Evolutionary conservation across 805 yeast genomes (phyloP).

Genomic region (Zygoascus biomembranicola): DNA sequence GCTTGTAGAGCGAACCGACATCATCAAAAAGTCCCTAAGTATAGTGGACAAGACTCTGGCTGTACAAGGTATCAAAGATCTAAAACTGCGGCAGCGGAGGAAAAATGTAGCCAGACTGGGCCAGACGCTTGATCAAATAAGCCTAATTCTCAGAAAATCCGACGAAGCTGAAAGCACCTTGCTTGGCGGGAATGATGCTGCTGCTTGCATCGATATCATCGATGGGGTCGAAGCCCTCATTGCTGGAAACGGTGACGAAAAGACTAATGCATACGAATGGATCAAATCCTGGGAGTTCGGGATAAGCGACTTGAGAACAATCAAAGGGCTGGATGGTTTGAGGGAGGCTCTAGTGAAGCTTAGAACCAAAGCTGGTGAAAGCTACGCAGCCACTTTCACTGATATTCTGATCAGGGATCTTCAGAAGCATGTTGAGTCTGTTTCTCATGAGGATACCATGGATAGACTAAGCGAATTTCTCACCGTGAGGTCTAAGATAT

Average conservation of each 20-base stretch:
- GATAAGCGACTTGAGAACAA: slow-evolving; percentile 33
- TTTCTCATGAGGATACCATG: slow-evolving; percentile 42
- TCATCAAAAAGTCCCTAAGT: slow-evolving; percentile 39
- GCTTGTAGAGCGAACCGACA: slow-evolving; percentile 41
- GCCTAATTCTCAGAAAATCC: slow-evolving; percentile 36
- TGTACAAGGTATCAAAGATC: slow-evolving; percentile 39
- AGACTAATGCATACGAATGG: slow-evolving; percentile 8
- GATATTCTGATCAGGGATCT: slow-evolving; percentile 54
- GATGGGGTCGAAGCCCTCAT: slow-evolving; percentile 51
- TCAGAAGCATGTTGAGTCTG: slow-evolving; percentile 44
- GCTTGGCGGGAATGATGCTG: slow-evolving; percentile 36
- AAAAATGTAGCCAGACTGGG: slow-evolving; percentile 57
- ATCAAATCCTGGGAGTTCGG: slow-evolving; percentile 16
- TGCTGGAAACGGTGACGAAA: slow-evolving; percentile 36
- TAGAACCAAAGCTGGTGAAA: slow-evolving; percentile 58
- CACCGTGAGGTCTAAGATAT: slow-evolving; percentile 5
- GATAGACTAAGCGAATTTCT: slow-evolving; percentile 35
- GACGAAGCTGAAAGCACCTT: slow-evolving; percentile 43
- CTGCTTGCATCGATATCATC: slow-evolving; percentile 48
- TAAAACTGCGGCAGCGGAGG: slow-evolving; percentile 43
- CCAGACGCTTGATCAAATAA: slow-evolving; percentile 49
- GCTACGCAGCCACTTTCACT: slow-evolving; percentile 53
- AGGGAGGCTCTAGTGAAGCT: slow-evolving; percentile 47
- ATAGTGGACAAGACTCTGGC: slow-evolving; percentile 43
- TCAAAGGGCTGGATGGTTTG: slow-evolving; percentile 45